These are phyloP conservation scores for Cordia subcordata DNA, from an alignment of 257 asterid species.

Conservation along the genomic window DNA sequence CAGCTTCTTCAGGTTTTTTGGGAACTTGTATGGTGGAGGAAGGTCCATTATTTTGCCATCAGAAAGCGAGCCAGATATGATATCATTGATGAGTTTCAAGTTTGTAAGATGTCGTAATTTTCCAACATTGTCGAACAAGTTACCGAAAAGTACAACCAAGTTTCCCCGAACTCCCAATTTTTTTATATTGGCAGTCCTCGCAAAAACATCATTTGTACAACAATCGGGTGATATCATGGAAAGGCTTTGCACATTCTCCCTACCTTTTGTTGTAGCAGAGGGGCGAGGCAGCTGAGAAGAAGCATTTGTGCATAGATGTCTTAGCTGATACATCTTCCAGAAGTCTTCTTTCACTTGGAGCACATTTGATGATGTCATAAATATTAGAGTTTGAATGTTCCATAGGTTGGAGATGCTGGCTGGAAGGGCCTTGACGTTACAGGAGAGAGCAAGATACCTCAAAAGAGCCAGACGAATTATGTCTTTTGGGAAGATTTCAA, in stretches of 20 bases:
- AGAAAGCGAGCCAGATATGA: background rate
- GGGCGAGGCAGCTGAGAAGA: background rate
- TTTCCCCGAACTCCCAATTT: slow-evolving; percentile 14
- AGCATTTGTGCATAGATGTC: slow-evolving; percentile 6
- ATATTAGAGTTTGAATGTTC: slow-evolving; percentile 21
- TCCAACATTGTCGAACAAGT: background rate
- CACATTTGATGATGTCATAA: slow-evolving; percentile 10
- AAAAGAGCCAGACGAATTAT: slow-evolving; percentile 16
- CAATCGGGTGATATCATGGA: slow-evolving; percentile 1
- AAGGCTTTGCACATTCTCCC: slow-evolving; percentile 7
- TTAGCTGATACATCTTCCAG: slow-evolving; percentile 15
- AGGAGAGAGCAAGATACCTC: slow-evolving; percentile 23
- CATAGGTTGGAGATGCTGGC: slow-evolving; percentile 13
- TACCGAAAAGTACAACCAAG: background rate
- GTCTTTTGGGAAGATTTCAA: slow-evolving; percentile 16
- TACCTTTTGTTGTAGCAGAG: background rate
- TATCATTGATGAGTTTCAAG: slow-evolving; percentile 10
- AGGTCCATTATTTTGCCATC: background rate
- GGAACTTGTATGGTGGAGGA: slow-evolving; percentile 1
- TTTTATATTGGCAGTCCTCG: slow-evolving; percentile 4
- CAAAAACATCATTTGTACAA: background rate
- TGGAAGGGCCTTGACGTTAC: slow-evolving; percentile 13
- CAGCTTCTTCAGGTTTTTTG: slow-evolving; percentile 6
- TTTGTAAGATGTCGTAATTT: slow-evolving; percentile 1
- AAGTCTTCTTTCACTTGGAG: slow-evolving; percentile 19